Evolutionary conservation across 2,329 filamentous ascomycete species (phyloP), one percentile per base, ranked within the genome.

Genomic region (Metarhizium anisopliae): DNA sequence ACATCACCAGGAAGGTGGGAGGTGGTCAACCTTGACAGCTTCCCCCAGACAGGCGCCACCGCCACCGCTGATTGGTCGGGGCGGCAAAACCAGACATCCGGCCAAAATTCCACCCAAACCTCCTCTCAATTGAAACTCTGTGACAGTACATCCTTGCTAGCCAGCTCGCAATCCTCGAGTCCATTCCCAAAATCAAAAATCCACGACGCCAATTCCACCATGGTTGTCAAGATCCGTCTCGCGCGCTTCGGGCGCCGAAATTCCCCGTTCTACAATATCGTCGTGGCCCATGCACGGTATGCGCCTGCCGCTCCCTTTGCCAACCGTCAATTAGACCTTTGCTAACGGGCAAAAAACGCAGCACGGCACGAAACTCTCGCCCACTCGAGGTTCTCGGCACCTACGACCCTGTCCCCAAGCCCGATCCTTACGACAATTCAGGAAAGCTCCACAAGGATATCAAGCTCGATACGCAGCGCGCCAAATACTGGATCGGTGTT

Each of bases 401-500:
- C 49, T 89, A 89, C 74, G 83, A 89, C 66, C 85, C 85, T 1
- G 74, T 85, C 18, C 85, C 85, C 30, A 84, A 82, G 66, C 70
- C 75, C 30, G 79, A 85, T 61, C 78, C 81, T 1, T 80, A 82
- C 64, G 89, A 74, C 65, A 70, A 67, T 62, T 79, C 80, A n/a
- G 83, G 84, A 18, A 83, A 84, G 56, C 81, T 89, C 55, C 90
- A 88, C 77, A 99, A 99, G 74, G 92, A 97, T 63, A 89, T 99
- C 68, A 86, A 90, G 66, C 80, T 99, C 14, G 94, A 99, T 71
- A 76, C 82, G 7, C 77, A 83, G 61, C 80, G 94, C 58, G 89
- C 93, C 56, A 86, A 87, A 71, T 99, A 99, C 76, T 99, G 94
- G 94, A 80, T 99, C 40, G 94, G 94, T 69, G 93, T 97, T 3